Evolutionary conservation across 2,329 filamentous ascomycete genomes (phyloP), one percentile per base, ranked within the genome.

Genomic region (Ascochyta rabiei): DNA sequence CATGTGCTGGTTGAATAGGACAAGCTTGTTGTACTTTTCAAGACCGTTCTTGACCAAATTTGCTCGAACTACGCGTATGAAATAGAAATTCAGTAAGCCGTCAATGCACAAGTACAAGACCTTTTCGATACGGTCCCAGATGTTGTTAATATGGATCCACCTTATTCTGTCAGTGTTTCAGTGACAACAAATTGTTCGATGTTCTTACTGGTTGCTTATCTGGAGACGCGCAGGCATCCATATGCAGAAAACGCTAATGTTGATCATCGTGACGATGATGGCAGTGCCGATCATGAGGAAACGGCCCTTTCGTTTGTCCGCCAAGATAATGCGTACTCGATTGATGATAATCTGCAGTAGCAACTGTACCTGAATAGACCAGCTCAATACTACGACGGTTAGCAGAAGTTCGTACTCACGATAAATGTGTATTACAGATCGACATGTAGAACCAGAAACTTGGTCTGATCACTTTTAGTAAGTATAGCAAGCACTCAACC

Each of bases 401-500:
- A 67, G 61, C 40, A 23, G 9, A 13, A 10, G 7, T 26, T 24
- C 6, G 13, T 7, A 9, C 4, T 4, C 15, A 24, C 1, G 21
- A 4, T 21, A 9, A 5, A 15, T 24, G 13, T 37, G 8, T 64
- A 63, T 46, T 63, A 64, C 65, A 54, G 28, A 71, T 63, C 12
- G 59, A 62, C 53, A 71, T 62, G 47, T 67, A 72, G 34, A 73
- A 71, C 34, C 61, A 66, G 28, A 73, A 72, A 38, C 72, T 75
- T 3, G 70, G 71, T 37, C 61, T 56, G 39, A 75, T 68, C 3
- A 63, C 38, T 30, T 68, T 61, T 23, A 68, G 21, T 10, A 76
- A 48, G 45, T 68, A 71, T 13, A 75, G 42, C 52, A 70, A 63
- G 47, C 71, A 72, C 23, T 79, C 67, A 23, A 79, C 52, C 4